Evolutionary conservation across 1,284 basidiomycete species (phyloP).

Genomic region (Rhodotorula sp.): DNA sequence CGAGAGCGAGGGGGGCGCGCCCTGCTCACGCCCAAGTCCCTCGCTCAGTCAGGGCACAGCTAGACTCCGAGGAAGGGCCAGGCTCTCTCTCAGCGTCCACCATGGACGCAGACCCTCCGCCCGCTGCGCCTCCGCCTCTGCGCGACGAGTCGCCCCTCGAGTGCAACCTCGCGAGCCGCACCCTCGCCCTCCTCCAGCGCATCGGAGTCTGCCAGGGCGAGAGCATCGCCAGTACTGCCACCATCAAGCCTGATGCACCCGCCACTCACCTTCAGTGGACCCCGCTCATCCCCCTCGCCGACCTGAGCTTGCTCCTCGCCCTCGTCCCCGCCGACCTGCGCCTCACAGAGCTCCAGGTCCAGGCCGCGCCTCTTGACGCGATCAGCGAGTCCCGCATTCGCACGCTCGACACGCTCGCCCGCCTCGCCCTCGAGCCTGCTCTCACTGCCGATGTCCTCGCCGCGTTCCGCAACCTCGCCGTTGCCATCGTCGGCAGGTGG

Average conservation of each 20-base stretch:
- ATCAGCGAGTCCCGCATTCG: neutral
- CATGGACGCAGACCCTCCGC: slow-evolving; percentile 20
- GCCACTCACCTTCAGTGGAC: slow-evolving; percentile 9
- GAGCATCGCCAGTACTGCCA: too few relatives aligned
- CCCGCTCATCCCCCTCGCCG: slow-evolving; percentile 30
- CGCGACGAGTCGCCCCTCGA: slow-evolving; percentile 11
- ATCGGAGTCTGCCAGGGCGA: slow-evolving; percentile 1
- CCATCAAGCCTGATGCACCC: neutral
- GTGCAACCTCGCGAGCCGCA: slow-evolving; percentile 20
- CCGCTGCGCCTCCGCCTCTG: neutral
- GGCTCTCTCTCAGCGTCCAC: neutral
- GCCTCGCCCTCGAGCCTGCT: slow-evolving; percentile 45
- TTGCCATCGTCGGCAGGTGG: slow-evolving; percentile 47
- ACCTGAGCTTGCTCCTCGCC: slow-evolving; percentile 30
- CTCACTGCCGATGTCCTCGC: slow-evolving; percentile 45
- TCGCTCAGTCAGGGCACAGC: neutral
- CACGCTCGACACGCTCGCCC: slow-evolving; percentile 44
- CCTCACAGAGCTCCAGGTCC: slow-evolving; percentile 12
- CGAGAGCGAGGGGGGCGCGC: too few relatives aligned
- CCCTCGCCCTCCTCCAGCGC: slow-evolving; percentile 15
- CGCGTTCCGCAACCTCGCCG: slow-evolving; percentile 47
- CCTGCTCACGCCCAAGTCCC: too few relatives aligned
- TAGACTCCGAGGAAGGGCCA: neutral
- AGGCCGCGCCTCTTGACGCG: neutral
- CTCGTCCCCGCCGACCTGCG: slow-evolving; percentile 4